These are phyloP conservation scores for Aspergillus novofumigatus DNA, from an alignment of 2,329 filamentous ascomycete genomes.

Conservation along the genomic window DNA sequence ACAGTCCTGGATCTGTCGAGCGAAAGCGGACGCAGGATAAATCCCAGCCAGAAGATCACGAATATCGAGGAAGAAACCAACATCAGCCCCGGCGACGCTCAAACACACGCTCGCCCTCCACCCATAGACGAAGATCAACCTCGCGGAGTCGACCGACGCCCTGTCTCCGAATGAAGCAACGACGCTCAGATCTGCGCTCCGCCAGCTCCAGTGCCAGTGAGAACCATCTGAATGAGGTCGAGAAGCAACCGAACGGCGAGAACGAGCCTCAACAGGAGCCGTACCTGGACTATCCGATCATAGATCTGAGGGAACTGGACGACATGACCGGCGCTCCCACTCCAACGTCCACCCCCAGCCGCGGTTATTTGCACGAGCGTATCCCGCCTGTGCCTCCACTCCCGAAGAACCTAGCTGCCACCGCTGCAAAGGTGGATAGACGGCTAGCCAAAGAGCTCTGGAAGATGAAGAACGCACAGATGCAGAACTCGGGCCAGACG, in stretches of 20 bases:
- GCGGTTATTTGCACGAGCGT: constrained; percentile 22
- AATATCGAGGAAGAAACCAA: neutral
- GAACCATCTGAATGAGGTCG: neutral
- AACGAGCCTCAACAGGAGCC: constrained; percentile 9
- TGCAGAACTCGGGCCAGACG: neutral
- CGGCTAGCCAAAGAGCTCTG: constrained; percentile 18
- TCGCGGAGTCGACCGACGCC: constrained; percentile 16
- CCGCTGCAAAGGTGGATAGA: constrained; percentile 25
- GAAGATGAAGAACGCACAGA: constrained; percentile 13
- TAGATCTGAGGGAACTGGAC: constrained; percentile 13
- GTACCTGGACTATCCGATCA: constrained; percentile 10
- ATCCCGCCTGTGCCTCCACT: constrained; percentile 40
- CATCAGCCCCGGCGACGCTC: constrained; percentile 14
- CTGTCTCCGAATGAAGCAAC: constrained; percentile 22
- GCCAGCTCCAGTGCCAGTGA: constrained; percentile 5
- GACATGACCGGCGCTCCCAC: constrained; percentile 4
- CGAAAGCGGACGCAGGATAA: constrained; percentile 20
- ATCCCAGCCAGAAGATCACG: neutral
- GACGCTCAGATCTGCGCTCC: constrained; percentile 18
- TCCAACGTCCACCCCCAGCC: constrained; percentile 14
- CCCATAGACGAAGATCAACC: constrained; percentile 15
- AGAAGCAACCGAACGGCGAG: neutral
- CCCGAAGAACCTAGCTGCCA: constrained; percentile 29
- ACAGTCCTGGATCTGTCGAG: constrained; percentile 33
- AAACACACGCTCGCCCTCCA: constrained; percentile 14